Conservation (phyloP, 345 rosid genomes). For the Ceriops tagal region DNA sequence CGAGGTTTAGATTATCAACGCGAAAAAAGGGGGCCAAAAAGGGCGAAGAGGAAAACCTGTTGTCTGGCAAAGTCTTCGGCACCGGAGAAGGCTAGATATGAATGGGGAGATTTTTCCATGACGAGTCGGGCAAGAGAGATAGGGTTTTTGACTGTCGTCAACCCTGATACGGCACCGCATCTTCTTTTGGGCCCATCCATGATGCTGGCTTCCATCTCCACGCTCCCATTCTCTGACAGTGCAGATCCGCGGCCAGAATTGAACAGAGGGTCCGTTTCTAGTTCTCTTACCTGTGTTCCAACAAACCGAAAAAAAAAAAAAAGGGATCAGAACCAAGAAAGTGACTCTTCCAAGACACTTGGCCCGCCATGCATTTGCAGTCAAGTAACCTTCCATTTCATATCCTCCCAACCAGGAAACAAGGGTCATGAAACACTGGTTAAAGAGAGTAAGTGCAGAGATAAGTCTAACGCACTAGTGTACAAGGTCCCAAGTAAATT, state of each 20-base stretch:
- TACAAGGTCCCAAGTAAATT: too few relatives aligned
- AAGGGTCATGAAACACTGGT: too few relatives aligned
- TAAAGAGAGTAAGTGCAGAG: too few relatives aligned
- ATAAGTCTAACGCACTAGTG: too few relatives aligned
- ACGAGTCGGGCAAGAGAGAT: constrained; percentile 89
- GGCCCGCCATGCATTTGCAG: too few relatives aligned
- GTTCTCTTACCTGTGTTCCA: constrained; percentile 56
- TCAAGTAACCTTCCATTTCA: too few relatives aligned
- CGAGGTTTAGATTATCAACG: too few relatives aligned
- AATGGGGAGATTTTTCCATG: constrained; percentile 96
- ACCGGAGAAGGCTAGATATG: constrained; percentile 85
- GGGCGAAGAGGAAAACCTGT: constrained; percentile 42
- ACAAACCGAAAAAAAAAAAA: neutral
- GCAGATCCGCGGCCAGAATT: constrained; percentile 99
- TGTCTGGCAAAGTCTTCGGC: constrained; percentile 86
- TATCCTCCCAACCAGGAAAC: too few relatives aligned
- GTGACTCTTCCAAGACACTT: too few relatives aligned
- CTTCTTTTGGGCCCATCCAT: constrained; percentile 86
- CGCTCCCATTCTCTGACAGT: constrained; percentile 78
- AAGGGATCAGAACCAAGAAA: too few relatives aligned
- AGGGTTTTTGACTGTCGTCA: constrained; percentile 85
- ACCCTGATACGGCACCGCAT: constrained; percentile 91
- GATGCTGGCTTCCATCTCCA: constrained; percentile 98
- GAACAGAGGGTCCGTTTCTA: constrained; percentile 88
- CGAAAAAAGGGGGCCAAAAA: neutral